Evolutionary conservation across 1,139 yeast species (phyloP), one percentile per base, ranked within the genome.

Genomic region (Candida freyschussii): DNA sequence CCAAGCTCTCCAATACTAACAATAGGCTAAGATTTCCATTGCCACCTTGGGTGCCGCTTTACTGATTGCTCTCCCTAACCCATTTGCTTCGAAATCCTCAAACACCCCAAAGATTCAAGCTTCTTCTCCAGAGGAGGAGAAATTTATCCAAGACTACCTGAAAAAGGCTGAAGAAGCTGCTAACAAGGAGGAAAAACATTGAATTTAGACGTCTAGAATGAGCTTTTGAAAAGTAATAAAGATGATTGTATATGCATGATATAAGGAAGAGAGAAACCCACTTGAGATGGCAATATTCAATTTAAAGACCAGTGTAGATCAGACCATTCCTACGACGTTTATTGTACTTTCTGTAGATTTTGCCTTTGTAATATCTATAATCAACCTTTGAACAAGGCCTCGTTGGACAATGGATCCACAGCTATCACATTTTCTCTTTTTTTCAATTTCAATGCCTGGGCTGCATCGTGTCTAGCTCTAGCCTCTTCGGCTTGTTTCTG

Each of bases 381-480:
- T 13, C 17, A n/a, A 16, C 24, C 34, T 56, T 79, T 80, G 63
- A 87, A 86, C 43, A 87, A 63, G 20, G 74, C 75, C 44, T 77
- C 87, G 58, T 85, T 84, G 19, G 93, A 77, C 54, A 89, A 72
- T 35, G 96, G 96, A 60, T 87, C 96, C 35, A 73, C 75, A 43
- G 79, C 75, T 53, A 86, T 60, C 14, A 83, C 80, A 50, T 75
- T 77, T 39, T 80, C 86, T 62, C 94, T 76, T 65, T 69, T 76
- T 62, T 76, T 81, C 47, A 82, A 57, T 63, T 83, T 84, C 59
- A 86, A 70, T 47, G 81, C 79, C 44, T 74, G 63, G 15, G 95
- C 86, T 43, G 86, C 87, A 37, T 83, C 87, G 34, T 83, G 75
- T 62, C 97, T 78, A 27, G 75, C 60, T 51, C 70, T 72, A 30